Conservation (phyloP, 2,329 filamentous ascomycete genomes). For the Sordariomycetes sp. region DNA sequence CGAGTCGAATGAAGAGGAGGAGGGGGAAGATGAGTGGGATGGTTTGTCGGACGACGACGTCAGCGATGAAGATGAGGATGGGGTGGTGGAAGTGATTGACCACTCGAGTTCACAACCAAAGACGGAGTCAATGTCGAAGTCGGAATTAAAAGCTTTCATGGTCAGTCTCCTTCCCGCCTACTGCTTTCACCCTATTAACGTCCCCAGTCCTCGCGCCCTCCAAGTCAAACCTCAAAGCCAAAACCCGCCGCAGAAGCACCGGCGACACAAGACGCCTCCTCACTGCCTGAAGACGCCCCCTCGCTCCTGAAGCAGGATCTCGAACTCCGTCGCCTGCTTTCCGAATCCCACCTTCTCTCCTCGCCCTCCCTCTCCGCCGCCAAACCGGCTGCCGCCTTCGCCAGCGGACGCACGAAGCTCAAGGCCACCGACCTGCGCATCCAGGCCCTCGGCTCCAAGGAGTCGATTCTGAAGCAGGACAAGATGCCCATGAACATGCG, state of each 20-base stretch:
- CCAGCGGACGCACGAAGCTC: constrained; percentile 62
- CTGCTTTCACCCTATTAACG: constrained; percentile 5
- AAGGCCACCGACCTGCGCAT: constrained; percentile 79
- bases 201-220: constrained; percentile 37
- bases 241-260: constrained; percentile 10
- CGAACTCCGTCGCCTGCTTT: constrained; percentile 79
- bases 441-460: constrained; percentile 70
- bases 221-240: constrained; percentile 20
- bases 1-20: constrained; percentile 8
- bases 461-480: constrained; percentile 64
- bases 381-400: constrained; percentile 30
- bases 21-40: constrained; percentile 13
- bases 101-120: constrained; percentile 34
- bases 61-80: constrained; percentile 13
- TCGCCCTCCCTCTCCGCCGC: constrained; percentile 29
- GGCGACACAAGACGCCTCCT: constrained; percentile 13
- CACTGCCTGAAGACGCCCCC: constrained; percentile 45
- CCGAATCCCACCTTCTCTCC: constrained; percentile 78
- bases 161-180: constrained; percentile 22
- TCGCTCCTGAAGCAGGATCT: constrained; percentile 84
- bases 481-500: constrained; percentile 86
- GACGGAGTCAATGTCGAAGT: constrained; percentile 46
- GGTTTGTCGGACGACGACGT: constrained; percentile 15
- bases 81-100: constrained; percentile 51
- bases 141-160: constrained; percentile 73